A percentile compares a stretch with the other conserved stretches of the same genome.
Conservation (phyloP, 176 grass and related monocot genomes). For the Aegilops tauschii region DNA sequence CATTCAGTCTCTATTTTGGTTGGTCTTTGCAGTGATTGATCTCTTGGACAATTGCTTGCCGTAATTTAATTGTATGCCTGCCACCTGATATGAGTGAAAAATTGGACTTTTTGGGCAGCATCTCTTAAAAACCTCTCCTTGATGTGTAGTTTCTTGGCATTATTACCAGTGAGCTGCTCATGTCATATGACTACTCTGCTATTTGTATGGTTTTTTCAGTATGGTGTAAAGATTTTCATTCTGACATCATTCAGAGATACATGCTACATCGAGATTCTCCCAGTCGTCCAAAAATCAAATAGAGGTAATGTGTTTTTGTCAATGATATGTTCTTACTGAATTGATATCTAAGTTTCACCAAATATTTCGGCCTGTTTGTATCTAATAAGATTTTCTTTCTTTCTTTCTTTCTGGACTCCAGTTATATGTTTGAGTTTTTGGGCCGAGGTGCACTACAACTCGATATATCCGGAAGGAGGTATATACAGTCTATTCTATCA, state of each 20-base stretch:
- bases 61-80: not conserved
- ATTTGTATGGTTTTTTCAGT: slow-evolving; percentile 38
- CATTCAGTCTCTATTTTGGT: not conserved
- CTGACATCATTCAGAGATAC: slow-evolving; percentile 98
- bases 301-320: slow-evolving; percentile 46
- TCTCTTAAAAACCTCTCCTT: not conserved
- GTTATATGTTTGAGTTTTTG: slow-evolving; percentile 95
- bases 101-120: not conserved
- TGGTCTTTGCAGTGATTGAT: not conserved
- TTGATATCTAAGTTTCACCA: not conserved
- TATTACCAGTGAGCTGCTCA: not conserved
- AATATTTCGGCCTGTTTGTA: not conserved
- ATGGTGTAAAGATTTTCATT: slow-evolving; percentile 92
- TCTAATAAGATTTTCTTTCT: not conserved
- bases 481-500: not conserved
- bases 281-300: slow-evolving; percentile 64
- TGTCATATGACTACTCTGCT: not conserved
- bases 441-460: slow-evolving; percentile 93
- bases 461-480: slow-evolving; percentile 92
- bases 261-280: slow-evolving; percentile 91
- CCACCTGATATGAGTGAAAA: not conserved
- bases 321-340: not conserved
- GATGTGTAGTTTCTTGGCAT: not conserved
- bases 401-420: not conserved
- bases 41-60: not conserved